Base-by-base conservation (phyloP, 208 protist species). In the Wallacemonas sp. region DNA sequence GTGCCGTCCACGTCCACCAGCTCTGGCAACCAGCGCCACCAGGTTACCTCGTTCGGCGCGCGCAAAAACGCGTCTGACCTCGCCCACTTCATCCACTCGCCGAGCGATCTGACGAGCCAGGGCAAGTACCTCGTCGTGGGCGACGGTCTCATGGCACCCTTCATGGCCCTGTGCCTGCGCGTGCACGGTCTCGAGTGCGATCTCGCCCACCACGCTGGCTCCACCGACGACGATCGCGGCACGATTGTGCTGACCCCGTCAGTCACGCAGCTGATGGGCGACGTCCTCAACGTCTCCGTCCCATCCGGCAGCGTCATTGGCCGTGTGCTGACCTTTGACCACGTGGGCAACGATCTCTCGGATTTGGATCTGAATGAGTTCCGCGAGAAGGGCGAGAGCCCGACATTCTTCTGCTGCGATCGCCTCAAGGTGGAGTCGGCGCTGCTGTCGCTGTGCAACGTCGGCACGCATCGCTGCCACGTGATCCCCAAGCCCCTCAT, bases 361-460 rank as follows among this genome's bases (percentile, higher is more conserved):
- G 90, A 97, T 61, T 75, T 97, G 27, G 89, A 97, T 68, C 75
- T 97, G 12, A 96, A 97, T 60, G 88, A 95, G 65, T 95, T 96
- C 55, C 90, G 91, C 32, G 89, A 93, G 66, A 90, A 94, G 68
- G 92, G 92, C n/a, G 90, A 96, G 78, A 95, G 85, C 49, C 90
- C 90, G n/a, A 96, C 93, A 2, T 97, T 97, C 74, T 97, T 95
- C 65, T 95, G 87, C 78, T 97, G 90, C 52, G 88, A 97, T 55
- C 76, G 90, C 0, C 77, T 84, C 11, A 94, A 95, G 69, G 80
- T 97, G 47, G 84, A 94, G 71, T 76, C 78, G 1, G 83, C 87
- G 41, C 65, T 97, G 70, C 62, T 97, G 26, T 92, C 88, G 26
- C 73, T 97, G 39, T 97, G 92, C 58, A 64, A 82, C 66, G 71